A percentile compares a stretch with the other conserved stretches of the same genome.
Conservation (phyloP, 2,329 filamentous ascomycete species). For the Myriosclerotinia curreyana region DNA sequence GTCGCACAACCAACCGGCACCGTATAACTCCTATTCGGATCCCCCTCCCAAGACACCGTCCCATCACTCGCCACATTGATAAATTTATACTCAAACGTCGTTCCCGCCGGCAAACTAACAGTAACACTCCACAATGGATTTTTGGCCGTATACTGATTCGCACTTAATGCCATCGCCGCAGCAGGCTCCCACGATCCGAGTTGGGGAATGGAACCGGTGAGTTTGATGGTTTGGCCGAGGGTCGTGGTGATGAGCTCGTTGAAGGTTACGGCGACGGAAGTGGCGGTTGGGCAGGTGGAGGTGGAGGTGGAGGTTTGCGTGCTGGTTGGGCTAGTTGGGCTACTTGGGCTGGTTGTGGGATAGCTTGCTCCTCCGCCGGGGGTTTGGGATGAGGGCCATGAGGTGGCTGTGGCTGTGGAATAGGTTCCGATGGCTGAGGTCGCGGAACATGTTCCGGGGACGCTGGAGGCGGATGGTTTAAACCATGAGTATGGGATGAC, state of each 20-base stretch:
- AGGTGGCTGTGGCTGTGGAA: slow-evolving; percentile 43
- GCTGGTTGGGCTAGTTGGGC: slow-evolving; percentile 19
- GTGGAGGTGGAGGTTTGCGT: slow-evolving; percentile 37
- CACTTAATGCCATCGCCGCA: slow-evolving; percentile 55
- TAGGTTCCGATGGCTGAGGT: slow-evolving; percentile 52
- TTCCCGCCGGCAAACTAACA: slow-evolving; percentile 54
- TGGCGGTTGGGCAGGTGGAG: slow-evolving; percentile 42
- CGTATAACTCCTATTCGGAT: slow-evolving; percentile 41
- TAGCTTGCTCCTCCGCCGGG: slow-evolving; percentile 26
- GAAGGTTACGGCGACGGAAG: slow-evolving; percentile 61
- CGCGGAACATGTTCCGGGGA: slow-evolving; percentile 50
- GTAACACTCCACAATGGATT: slow-evolving; percentile 62
- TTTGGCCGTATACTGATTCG: slow-evolving; percentile 54
- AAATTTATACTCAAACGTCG: slow-evolving; percentile 64
- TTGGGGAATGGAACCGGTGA: slow-evolving; percentile 56
- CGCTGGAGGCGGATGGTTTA: slow-evolving; percentile 44
- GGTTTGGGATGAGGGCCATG: slow-evolving; percentile 47
- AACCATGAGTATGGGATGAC: slow-evolving; percentile 58
- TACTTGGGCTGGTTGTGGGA: slow-evolving; percentile 23
- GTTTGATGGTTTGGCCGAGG: slow-evolving; percentile 62
- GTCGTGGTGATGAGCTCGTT: slow-evolving; percentile 54
- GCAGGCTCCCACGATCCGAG: slow-evolving; percentile 62
- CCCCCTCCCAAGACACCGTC: slow-evolving; percentile 61
- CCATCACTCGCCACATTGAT: slow-evolving; percentile 57
- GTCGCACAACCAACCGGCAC: slow-evolving; percentile 34